Conservation (phyloP, 495 filamentous ascomycete species). For the Achaetomiella virescens region DNA sequence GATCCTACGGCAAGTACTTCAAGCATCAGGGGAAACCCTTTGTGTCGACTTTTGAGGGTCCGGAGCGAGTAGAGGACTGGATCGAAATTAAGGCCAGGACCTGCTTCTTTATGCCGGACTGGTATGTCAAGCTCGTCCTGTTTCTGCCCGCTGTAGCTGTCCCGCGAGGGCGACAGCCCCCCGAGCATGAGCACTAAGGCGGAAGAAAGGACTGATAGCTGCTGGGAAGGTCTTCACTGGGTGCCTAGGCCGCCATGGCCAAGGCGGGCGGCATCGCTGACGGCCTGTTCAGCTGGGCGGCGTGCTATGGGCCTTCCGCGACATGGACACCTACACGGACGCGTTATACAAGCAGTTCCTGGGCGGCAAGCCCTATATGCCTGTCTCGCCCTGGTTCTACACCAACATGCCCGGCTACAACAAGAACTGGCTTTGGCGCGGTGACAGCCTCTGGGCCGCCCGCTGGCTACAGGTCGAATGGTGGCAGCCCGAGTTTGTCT, state of each 20-base stretch:
- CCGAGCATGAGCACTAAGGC: no score
- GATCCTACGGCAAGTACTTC: constrained; percentile 25
- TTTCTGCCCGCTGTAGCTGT: no score
- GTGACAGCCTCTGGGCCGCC: constrained; percentile 60
- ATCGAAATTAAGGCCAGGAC: constrained; percentile 40
- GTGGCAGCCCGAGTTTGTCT: constrained; percentile 54
- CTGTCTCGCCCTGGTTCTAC: constrained; percentile 68
- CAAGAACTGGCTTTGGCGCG: constrained; percentile 66
- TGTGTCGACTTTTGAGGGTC: constrained; percentile 29
- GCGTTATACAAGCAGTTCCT: constrained; percentile 8
- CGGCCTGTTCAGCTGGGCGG: constrained; percentile 18
- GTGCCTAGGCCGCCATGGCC: constrained; percentile 25
- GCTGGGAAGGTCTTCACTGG: no score
- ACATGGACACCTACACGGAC: constrained; percentile 12
- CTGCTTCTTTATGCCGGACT: constrained; percentile 55
- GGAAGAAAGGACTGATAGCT: no score
- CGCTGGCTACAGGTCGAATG: constrained; percentile 60
- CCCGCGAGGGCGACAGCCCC: no score
- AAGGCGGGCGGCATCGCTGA: constrained; percentile 2
- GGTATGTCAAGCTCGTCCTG: constrained; percentile 50
- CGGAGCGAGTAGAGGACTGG: constrained; percentile 17
- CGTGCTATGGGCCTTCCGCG: constrained; percentile 10
- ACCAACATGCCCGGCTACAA: constrained; percentile 50
- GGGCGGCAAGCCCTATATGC: constrained; percentile 43
- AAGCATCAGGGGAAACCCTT: constrained; percentile 24